Base-by-base conservation (phyloP, 148 eudicot genomes). In the Vaccinium myrtillus region DNA sequence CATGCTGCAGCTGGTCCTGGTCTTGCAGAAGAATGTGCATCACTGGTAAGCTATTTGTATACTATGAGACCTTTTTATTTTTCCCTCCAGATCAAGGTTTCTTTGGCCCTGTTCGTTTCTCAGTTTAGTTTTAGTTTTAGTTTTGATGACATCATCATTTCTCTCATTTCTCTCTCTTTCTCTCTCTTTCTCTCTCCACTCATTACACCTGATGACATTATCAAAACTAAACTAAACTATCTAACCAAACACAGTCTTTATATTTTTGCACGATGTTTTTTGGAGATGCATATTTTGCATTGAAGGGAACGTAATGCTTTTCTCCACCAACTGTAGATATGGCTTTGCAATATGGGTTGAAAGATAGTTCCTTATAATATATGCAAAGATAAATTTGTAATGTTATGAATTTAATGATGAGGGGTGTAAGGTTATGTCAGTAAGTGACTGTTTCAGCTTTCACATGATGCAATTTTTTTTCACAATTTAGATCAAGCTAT, bases 1-100 rank as follows among this genome's bases (percentile, higher is more conserved):
- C 96, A 95, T 91, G 96, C 91, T 89, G 98, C 98, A 83, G 98
- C 99, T 84, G 99, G 99, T 83, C 96, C 98, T 87, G 99, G 92
- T 83, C 93, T 97, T 80, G 98, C 98, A 77, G 99, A 97, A 90
- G 98, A 97, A 89, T 95, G 96, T 91, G 93, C 98, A 53, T 87
- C 96, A 59, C 81, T 97, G 90, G 99, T 97, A 91, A 82, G 91
- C 76, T n/a, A 71, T 77, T 12, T 51, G 65, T 73, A 19, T 71
- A 30, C 9, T 15, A 18, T 39, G 61, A 13, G 46, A 65, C 39
- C 43, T 27, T 46, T 19, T 36, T 11, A 16, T 27, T 75, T 25
- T 50, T 5, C 21, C 54, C 8, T 19, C 9, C 21, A 82, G 58
- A 55, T 81, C 53, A 11, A 16, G 27, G 50, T 81, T 75, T 49